Evolutionary conservation across 306 rosid genomes (phyloP).

Genomic region (Cicer yamashitae): DNA sequence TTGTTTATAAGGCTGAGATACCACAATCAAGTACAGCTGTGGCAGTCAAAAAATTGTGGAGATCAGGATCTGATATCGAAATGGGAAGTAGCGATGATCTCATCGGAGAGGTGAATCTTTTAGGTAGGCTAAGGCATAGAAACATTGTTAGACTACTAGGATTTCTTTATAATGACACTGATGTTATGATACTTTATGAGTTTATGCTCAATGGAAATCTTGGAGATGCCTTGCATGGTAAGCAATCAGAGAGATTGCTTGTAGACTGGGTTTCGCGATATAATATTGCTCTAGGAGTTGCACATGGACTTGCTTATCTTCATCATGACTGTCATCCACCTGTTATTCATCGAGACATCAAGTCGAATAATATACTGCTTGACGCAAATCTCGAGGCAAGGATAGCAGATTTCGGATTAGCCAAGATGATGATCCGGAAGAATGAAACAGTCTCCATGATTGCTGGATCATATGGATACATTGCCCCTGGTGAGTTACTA

Average conservation of each 20-base stretch:
- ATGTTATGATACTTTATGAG: conserved; percentile 84
- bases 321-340: conserved; percentile 96
- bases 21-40: conserved; percentile 66
- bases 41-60: conserved; percentile 91
- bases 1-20: conserved; percentile 84
- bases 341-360: conserved; percentile 89
- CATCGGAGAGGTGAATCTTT: conserved; percentile 86
- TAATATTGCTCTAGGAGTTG: conserved; percentile 85
- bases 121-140: conserved; percentile 91
- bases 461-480: conserved; percentile 96
- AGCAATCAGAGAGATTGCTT: conserved; percentile 69
- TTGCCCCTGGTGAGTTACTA: conserved; percentile 84
- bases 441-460: conserved; percentile 93
- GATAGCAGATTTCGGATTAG: conserved; percentile 92
- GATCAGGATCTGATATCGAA: conserved; percentile 72
- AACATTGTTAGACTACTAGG: conserved; percentile 88
- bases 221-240: conserved; percentile 88
- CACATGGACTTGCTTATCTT: conserved; percentile 91
- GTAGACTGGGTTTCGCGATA: conserved; percentile 90
- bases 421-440: conserved; percentile 84
- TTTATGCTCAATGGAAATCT: conserved; percentile 85
- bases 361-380: conserved; percentile 87
- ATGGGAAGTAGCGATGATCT: conserved; percentile 75
- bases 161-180: conserved; percentile 70
- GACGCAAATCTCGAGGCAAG: conserved; percentile 87